Evolutionary conservation across 2,329 filamentous ascomycete species (phyloP).

Genomic region (Apiospora marii): DNA sequence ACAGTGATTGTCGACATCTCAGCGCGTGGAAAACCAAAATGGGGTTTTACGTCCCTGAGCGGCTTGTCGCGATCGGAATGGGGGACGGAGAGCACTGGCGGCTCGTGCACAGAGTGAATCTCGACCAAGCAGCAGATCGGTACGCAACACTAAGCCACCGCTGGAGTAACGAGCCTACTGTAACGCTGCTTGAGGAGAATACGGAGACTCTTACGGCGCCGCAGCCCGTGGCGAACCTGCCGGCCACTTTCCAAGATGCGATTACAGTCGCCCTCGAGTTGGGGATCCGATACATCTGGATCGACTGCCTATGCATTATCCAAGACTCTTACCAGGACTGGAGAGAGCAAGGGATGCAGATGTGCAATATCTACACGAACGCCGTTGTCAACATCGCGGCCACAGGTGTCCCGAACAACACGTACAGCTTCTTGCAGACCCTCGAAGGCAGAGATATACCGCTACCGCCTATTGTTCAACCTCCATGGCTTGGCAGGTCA

Average conservation of each 20-base stretch:
- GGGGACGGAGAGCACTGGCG: background rate
- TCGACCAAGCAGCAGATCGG: background rate
- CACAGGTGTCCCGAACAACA: background rate
- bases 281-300: constrained; percentile 27
- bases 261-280: constrained; percentile 16
- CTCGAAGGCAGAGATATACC: background rate
- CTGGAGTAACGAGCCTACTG: background rate
- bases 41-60: background rate
- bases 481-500: background rate
- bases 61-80: constrained; percentile 20
- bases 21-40: background rate
- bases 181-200: background rate
- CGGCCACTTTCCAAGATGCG: constrained; percentile 24
- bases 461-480: background rate
- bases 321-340: constrained; percentile 25
- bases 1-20: background rate
- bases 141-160: constrained; percentile 26
- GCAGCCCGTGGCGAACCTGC: background rate
- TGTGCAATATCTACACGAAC: constrained; percentile 24
- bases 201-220: background rate
- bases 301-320: constrained; percentile 30
- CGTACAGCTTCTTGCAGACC: background rate
- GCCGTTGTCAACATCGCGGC: constrained; percentile 24
- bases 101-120: background rate
- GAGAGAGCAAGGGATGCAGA: constrained; percentile 16